Conservation (phyloP, 306 rosid genomes). For the Cucumis cinereus region DNA sequence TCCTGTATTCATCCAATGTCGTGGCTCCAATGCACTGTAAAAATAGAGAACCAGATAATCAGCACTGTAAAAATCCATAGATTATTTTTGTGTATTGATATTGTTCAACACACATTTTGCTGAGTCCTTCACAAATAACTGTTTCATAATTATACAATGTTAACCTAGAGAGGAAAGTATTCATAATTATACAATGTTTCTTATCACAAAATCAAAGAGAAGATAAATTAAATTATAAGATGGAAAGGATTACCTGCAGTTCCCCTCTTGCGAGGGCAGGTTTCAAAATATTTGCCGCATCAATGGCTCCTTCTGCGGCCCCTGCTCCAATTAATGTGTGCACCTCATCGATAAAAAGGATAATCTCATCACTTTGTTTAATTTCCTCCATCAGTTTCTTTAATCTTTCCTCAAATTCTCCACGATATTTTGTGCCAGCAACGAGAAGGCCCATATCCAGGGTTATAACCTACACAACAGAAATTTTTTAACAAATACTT, state of each 20-base stretch:
- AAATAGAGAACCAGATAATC: not conserved
- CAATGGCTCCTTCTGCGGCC: slow-evolving; percentile 97
- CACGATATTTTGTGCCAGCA: slow-evolving; percentile 98
- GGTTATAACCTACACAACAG: slow-evolving; percentile 60
- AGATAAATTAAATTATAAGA: not conserved
- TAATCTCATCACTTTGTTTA: slow-evolving; percentile 89
- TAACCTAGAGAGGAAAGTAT: not conserved
- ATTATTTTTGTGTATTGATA: not conserved
- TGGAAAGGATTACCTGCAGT: slow-evolving; percentile 54
- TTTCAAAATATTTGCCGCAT: slow-evolving; percentile 87
- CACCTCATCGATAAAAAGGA: slow-evolving; percentile 85
- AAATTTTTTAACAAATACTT: not conserved
- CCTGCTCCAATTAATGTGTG: slow-evolving; percentile 97
- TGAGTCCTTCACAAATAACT: not conserved
- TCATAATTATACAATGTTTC: not conserved
- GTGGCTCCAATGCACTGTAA: slow-evolving; percentile 96
- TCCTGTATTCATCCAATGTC: slow-evolving; percentile 87
- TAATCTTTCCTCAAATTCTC: slow-evolving; percentile 92
- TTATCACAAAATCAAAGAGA: not conserved
- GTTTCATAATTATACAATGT: not conserved
- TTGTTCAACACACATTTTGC: not conserved
- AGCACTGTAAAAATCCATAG: not conserved
- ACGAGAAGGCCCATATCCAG: slow-evolving; percentile 97
- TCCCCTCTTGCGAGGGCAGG: slow-evolving; percentile 98
- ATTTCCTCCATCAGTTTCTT: slow-evolving; percentile 97